Evolutionary conservation across 1,284 basidiomycete genomes (phyloP).

Genomic region (Neonothopanus nambi): DNA sequence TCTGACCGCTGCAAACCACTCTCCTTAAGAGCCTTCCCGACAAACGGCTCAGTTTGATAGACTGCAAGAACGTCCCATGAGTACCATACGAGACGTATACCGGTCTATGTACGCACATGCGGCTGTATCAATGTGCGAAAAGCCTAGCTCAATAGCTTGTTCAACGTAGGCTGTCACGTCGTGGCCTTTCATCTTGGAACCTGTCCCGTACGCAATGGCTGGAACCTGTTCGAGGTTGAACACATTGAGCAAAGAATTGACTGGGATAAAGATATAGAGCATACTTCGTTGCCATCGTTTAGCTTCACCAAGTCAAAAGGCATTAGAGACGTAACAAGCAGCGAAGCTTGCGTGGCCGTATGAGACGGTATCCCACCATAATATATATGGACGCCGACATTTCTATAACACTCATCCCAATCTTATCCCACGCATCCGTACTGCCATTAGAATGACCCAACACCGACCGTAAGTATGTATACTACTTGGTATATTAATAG

Average conservation of each 20-base stretch:
- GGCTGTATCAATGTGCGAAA: constrained; percentile 50
- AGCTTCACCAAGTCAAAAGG: not conserved
- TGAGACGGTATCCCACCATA: too few relatives aligned
- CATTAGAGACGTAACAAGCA: constrained; percentile 9
- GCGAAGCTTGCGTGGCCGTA: too few relatives aligned
- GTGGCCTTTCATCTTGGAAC: constrained; percentile 22
- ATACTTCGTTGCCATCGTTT: constrained; percentile 9
- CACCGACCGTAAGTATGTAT: too few relatives aligned
- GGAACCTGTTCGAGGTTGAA: constrained; percentile 21
- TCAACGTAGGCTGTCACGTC: constrained; percentile 33
- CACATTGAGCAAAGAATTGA: not conserved
- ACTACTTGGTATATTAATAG: too few relatives aligned
- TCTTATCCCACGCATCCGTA: too few relatives aligned
- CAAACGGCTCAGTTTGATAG: constrained; percentile 52
- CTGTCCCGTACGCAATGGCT: constrained; percentile 30
- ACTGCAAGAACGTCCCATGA: constrained; percentile 1
- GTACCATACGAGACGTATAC: too few relatives aligned
- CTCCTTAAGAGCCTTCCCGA: constrained; percentile 42
- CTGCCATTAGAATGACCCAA: too few relatives aligned
- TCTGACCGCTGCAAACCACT: constrained; percentile 45
- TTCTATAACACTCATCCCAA: too few relatives aligned
- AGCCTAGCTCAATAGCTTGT: constrained; percentile 46
- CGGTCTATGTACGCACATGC: constrained; percentile 31
- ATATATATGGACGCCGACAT: too few relatives aligned
- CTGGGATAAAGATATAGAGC: not conserved